Evolutionary conservation across 192 early-diverging fungal species (phyloP).

Genomic region (Backusella parvicylindrica): DNA sequence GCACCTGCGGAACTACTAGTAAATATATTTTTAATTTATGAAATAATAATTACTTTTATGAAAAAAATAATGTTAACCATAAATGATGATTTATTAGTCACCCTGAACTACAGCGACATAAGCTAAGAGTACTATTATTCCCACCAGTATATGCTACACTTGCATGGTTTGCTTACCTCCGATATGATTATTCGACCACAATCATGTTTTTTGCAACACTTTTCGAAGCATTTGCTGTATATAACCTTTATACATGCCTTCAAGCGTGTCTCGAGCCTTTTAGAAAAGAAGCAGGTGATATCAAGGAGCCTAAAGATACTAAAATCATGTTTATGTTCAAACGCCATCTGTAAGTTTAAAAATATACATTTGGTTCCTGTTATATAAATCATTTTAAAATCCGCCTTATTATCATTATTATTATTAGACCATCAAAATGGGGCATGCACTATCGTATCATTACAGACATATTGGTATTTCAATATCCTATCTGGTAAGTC

Average conservation of each 20-base stretch:
- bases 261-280: constrained; percentile 33
- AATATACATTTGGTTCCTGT: not conserved
- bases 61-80: not conserved
- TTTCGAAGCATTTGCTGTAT: constrained; percentile 38
- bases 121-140: constrained; percentile 29
- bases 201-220: constrained; percentile 35
- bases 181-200: constrained; percentile 23
- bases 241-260: constrained; percentile 28
- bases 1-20: constrained; percentile 32
- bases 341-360: constrained; percentile 25
- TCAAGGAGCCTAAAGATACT: constrained; percentile 14
- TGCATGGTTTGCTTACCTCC: constrained; percentile 27
- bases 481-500: constrained; percentile 36
- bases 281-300: constrained; percentile 19
- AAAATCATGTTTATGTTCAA: constrained; percentile 29
- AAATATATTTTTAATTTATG: constrained; percentile 12
- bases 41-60: not conserved
- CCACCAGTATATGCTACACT: constrained; percentile 33
- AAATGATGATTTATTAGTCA: constrained; percentile 14
- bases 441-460: constrained; percentile 37
- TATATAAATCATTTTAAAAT: not conserved
- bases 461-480: constrained; percentile 33
- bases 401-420: not conserved
- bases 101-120: constrained; percentile 36
- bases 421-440: constrained; percentile 33